A percentile compares a stretch with the other conserved stretches of the same genome.
phyloP scores from a whole-genome alignment of 2,329 filamentous ascomycete species.

The Ascochyta viciae-villosae region DNA sequence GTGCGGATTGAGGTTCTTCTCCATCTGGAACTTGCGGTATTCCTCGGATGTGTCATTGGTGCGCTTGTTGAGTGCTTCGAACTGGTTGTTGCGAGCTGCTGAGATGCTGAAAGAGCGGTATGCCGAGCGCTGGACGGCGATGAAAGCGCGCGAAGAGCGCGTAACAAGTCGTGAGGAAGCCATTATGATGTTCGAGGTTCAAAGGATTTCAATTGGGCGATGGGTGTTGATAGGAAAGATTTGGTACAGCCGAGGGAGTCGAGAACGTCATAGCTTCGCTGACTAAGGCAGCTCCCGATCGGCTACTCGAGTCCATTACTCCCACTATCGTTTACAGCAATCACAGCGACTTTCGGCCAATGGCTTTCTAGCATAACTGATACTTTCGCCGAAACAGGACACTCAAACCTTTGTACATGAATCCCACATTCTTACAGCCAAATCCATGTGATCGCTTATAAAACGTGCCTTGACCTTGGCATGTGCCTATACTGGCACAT shows the following conservation, averaged over 20 bases:
- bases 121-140: slow-evolving; percentile 44
- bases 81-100: slow-evolving; percentile 44
- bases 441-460: too few species aligned
- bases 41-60: slow-evolving; percentile 61
- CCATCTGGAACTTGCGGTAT: slow-evolving; percentile 63
- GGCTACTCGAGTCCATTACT: slow-evolving; percentile 27
- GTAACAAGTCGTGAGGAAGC: slow-evolving; percentile 54
- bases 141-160: slow-evolving; percentile 54
- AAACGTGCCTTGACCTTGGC: too few species aligned
- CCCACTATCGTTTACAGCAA: not conserved
- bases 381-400: too few species aligned
- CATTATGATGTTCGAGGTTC: slow-evolving; percentile 48
- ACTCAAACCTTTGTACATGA: too few species aligned
- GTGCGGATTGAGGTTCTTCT: slow-evolving; percentile 66
- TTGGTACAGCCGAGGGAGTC: slow-evolving; percentile 29
- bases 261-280: slow-evolving; percentile 33
- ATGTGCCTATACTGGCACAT: too few species aligned
- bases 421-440: too few species aligned
- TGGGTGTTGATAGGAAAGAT: slow-evolving; percentile 21
- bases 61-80: slow-evolving; percentile 57
- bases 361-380: too few species aligned
- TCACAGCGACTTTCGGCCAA: not conserved
- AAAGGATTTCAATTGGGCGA: slow-evolving; percentile 18
- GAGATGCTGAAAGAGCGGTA: slow-evolving; percentile 49
- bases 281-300: slow-evolving; percentile 27